These are phyloP conservation scores for Colletotrichum incanum DNA, from an alignment of 2,329 filamentous ascomycete genomes.

Conservation along the genomic window DNA sequence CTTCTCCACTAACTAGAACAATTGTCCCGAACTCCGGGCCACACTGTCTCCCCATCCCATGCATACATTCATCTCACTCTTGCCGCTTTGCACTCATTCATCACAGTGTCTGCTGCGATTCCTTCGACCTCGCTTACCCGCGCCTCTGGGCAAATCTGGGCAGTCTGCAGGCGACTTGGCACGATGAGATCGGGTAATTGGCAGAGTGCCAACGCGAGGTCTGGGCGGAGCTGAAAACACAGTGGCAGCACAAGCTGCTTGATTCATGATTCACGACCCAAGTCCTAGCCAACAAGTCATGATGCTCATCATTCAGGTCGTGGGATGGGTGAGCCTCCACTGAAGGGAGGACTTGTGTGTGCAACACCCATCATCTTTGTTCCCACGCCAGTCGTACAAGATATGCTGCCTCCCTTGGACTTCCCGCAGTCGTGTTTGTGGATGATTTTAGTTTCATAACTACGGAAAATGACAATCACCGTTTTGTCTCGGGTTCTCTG, in stretches of 20 bases:
- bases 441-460: not conserved
- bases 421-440: not conserved
- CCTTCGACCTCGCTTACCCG: conserved; percentile 5
- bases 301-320: not conserved
- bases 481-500: not conserved
- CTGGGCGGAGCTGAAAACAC: not conserved
- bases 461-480: not conserved
- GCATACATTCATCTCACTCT: not conserved
- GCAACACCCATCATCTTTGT: no score
- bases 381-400: not conserved
- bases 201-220: not conserved
- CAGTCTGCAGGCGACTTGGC: conserved; percentile 1
- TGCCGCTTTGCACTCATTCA: not conserved
- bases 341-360: not conserved
- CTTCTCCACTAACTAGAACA: not conserved
- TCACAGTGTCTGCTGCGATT: not conserved
- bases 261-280: not conserved
- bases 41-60: not conserved
- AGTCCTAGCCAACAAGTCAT: not conserved
- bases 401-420: not conserved
- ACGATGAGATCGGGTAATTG: not conserved
- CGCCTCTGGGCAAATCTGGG: conserved; percentile 6
- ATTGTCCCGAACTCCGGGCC: conserved; percentile 11
- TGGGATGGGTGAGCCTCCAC: not conserved
- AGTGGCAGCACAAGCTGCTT: not conserved